Evolutionary conservation across 441 rosid species (phyloP), one percentile per base, ranked within the genome.

Genomic region (Macaranga tanarius): DNA sequence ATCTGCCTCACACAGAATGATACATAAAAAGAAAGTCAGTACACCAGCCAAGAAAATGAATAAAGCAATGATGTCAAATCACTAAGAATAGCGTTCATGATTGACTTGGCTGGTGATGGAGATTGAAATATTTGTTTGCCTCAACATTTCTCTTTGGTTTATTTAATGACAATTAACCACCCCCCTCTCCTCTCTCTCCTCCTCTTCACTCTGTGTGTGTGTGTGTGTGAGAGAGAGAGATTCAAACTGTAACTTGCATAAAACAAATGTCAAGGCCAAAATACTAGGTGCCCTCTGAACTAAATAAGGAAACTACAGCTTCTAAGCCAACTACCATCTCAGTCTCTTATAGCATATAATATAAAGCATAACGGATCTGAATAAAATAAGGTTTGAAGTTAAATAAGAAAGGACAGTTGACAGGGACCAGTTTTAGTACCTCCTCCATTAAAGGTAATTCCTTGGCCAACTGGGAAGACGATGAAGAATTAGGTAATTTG

Each of bases 361-460:
- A 7, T 34, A 34, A 7, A 34, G 6, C 2, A 34, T 34, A 34
- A 34, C 7, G 6, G 38, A 34, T 34, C 38, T 63, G 25, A 0
- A 47, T 10, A 42, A 42, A 42, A 42, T 42, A 42, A 34, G 38
- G 38, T 34, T 42, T 1, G 47, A 42, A 7, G 12, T 42, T 42
- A 42, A 42, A 58, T 34, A n/a, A 51, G 15, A 57, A 44, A 63
- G 1, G 45, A 17, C 26, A 20, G 40, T 23, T 28, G n/a, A 6
- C 62, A 71, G 26, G 59, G 62, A 47, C 69, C 26, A 65, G 62
- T 25, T 40, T 48, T 55, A 10, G 47, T 86, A 91, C 97, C 98
- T 91, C 99, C 73, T 91, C 96, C 87, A 88, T 77, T 65, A 89
- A 73, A 70, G 92, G 83, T 0, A 87, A 88, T 67, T 93, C 99